Evolutionary conservation across 352 stramenopile species (phyloP), one percentile per base, ranked within the genome.

Genomic region (Thraustochytrium sp.): DNA sequence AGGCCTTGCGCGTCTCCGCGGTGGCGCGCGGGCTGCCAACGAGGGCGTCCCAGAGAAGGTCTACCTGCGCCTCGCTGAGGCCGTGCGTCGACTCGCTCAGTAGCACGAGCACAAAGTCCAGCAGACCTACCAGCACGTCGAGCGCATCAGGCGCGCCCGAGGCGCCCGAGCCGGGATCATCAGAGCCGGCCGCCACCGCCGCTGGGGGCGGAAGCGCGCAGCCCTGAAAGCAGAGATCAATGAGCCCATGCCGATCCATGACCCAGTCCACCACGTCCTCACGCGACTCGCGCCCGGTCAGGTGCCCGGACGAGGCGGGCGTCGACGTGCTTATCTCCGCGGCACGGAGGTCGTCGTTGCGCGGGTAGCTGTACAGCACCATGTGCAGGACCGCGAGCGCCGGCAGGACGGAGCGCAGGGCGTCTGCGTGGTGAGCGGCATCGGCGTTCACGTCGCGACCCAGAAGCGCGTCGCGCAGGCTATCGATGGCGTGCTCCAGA

Each of bases 241-340:
- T 34, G 23, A 82, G 23, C 1, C 5, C 37, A 36, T 82, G 74
- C 11, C 23, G 31, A 26, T 18, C 13, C n/a, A 48, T 26, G 16
- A 82, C 51, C 74, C 74, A 82, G 8, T n/a, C 36, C n/a, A 82
- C 23, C 31, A 82, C 74, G 18, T 65, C 29, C 54, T 82, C 74
- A 5, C 56, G 74, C n/a, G 53, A 53, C 61, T 82, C 74, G 8
- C 40, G 0, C 3, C 74, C 74, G 9, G 49, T 29, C 3, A 82
- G 74, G 26, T 82, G 68, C 11, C 76, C 48, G 26, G 5, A n/a
- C 46, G 23, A 48, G 23, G 21, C 16, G 9, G 21, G 13, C 21
- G 29, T 73, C 18, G 5, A 8, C 5, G 29, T 34, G 23, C 21
- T 73, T 3, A 23, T 75, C 53, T 11, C 21, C 0, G 2, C 9